Evolutionary conservation across 1,139 yeast species (phyloP).

Genomic region (Debaryomyces fabryi): DNA sequence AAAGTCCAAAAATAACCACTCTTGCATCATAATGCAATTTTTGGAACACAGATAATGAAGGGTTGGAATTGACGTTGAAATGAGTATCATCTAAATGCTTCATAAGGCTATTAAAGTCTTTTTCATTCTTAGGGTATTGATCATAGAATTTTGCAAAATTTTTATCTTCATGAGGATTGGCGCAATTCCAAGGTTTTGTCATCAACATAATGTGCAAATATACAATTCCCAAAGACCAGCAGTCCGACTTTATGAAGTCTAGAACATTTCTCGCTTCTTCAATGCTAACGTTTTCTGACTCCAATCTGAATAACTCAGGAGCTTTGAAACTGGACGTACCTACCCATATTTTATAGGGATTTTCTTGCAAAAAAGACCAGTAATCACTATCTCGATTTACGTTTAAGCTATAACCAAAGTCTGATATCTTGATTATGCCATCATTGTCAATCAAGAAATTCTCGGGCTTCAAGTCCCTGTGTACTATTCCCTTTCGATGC

Average conservation of each 20-base stretch:
- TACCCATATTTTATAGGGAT: slow-evolving; percentile 34
- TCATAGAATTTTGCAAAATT: slow-evolving; percentile 26
- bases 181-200: slow-evolving; percentile 52
- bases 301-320: slow-evolving; percentile 49
- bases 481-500: slow-evolving; percentile 47
- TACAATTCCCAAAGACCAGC: slow-evolving; percentile 56
- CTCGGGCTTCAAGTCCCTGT: slow-evolving; percentile 60
- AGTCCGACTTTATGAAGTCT: slow-evolving; percentile 39
- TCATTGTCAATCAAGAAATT: slow-evolving; percentile 48
- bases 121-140: slow-evolving; percentile 25
- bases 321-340: slow-evolving; percentile 61
- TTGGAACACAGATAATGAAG: slow-evolving; percentile 38
- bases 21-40: slow-evolving; percentile 45
- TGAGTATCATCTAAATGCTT: slow-evolving; percentile 28
- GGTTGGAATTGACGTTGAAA: slow-evolving; percentile 24
- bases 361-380: slow-evolving; percentile 16
- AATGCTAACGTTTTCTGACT: slow-evolving; percentile 16
- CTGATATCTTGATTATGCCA: slow-evolving; percentile 51
- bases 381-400: slow-evolving; percentile 21
- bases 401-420: slow-evolving; percentile 55
- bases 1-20: slow-evolving; percentile 32
- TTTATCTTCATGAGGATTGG: slow-evolving; percentile 28
- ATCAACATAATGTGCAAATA: slow-evolving; percentile 49
- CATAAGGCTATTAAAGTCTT: slow-evolving; percentile 19
- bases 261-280: slow-evolving; percentile 15